Evolutionary conservation across 2,329 filamentous ascomycete genomes (phyloP).

Genomic region (Fulvia fulva): DNA sequence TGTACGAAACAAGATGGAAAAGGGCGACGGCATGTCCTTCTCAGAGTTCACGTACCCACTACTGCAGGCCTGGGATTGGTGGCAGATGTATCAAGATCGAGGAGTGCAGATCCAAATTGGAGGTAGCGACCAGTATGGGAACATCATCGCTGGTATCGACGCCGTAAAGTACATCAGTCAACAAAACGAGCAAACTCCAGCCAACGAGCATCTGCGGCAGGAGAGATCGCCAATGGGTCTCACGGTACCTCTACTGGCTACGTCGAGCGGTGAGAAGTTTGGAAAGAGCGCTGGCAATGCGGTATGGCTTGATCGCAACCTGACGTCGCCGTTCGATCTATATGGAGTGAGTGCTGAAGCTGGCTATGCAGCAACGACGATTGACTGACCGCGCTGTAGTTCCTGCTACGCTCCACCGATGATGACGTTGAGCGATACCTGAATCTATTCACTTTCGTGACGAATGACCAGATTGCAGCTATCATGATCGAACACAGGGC

Average conservation of each 20-base stretch:
- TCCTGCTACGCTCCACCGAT: constrained; percentile 80
- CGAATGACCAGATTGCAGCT: constrained; percentile 61
- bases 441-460: constrained; percentile 86
- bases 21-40: constrained; percentile 88
- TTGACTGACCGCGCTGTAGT: constrained; percentile 49
- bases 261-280: constrained; percentile 81
- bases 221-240: constrained; percentile 67
- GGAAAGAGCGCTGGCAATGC: constrained; percentile 94
- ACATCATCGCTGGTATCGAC: constrained; percentile 87
- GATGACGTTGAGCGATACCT: constrained; percentile 75
- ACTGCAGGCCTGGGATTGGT: constrained; percentile 96
- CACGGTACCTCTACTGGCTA: constrained; percentile 85
- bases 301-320: constrained; percentile 79
- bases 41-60: constrained; percentile 91
- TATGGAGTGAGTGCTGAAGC: constrained; percentile 56
- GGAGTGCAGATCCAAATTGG: constrained; percentile 83
- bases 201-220: constrained; percentile 38
- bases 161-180: constrained; percentile 70
- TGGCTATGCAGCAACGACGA: not conserved
- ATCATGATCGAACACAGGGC: constrained; percentile 65
- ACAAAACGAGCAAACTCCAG: constrained; percentile 19
- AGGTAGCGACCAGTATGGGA: constrained; percentile 93
- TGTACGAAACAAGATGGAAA: constrained; percentile 78
- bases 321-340: constrained; percentile 79
- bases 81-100: constrained; percentile 70